Base-by-base conservation (phyloP, 2,329 filamentous ascomycete species). In the Aureobasidium uvarum region DNA sequence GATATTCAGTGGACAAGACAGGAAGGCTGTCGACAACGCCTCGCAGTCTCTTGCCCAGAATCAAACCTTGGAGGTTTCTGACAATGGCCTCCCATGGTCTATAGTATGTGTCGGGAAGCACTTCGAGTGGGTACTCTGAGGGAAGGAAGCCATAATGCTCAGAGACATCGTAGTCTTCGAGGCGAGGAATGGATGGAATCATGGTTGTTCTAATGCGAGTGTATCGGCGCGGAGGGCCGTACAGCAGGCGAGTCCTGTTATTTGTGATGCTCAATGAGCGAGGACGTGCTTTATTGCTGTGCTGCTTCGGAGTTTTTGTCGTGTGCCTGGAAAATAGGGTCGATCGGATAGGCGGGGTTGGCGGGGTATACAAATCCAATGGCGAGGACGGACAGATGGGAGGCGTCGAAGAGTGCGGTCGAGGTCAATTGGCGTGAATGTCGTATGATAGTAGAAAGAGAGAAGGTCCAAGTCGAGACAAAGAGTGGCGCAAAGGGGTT, bases 21-120 rank as follows among this genome's bases (percentile, higher is more conserved):
- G 94, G 92, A 67, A 99, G 84, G 51, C 84, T 83, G 71, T 97
- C 89, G 66, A 98, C 85, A 67, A 93, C 86, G 59, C 87, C 85
- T 52, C 92, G 88, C 68, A 99, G 82, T 67, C 93, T 88, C 76
- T 89, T 91, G 77, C 89, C 96, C 65, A 97, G 84, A 60, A 98
- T 87, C 67, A 98, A 81, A 14, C 88, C 87, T 78, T 97, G 95
- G 36, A 99, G 83, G 73, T 96, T 97, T 70, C 88, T 85, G 39
- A 89, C 86, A 58, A 97, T 84, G 52, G 89, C 86, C 79, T 99
- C 95, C 95, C 95, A 99, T 74, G 92, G 91, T 77, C 90, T 88
- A 78, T 98, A 99, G 81, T 97, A 98, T 2, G 89, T 85, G 74
- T 97, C 90, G 11, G 92, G 90, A 16, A 99, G 86, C 64, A 86